These are phyloP conservation scores for Erythrobasidium yunnanense DNA, from an alignment of 768 basidiomycete species.

Conservation along the genomic window DNA sequence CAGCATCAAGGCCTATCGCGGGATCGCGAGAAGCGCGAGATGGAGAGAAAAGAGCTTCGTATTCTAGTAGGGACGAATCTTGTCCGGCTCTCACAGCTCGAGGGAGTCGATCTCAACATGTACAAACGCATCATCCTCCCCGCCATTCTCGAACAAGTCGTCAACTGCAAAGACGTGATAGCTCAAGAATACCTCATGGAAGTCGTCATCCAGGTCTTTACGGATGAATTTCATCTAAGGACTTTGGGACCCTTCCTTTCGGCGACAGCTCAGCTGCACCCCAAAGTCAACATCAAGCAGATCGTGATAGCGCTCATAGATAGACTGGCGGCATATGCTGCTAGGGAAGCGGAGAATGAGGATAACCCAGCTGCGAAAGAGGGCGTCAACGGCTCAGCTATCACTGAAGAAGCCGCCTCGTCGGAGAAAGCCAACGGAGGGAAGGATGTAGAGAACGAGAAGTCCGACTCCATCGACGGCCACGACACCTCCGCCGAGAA, in stretches of 20 bases:
- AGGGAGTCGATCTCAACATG: constrained; percentile 89
- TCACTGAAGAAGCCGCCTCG: not conserved
- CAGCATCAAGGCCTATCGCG: constrained; percentile 96
- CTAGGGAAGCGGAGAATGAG: constrained; percentile 91
- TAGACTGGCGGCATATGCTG: constrained; percentile 86
- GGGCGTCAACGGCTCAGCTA: not conserved
- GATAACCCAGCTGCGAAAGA: constrained; percentile 81
- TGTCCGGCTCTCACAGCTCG: constrained; percentile 84
- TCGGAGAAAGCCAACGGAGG: not conserved
- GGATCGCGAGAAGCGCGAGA: constrained; percentile 91
- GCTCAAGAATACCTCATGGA: constrained; percentile 99
- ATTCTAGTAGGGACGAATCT: constrained; percentile 97
- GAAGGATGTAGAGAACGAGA: constrained; percentile 1
- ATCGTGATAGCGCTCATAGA: constrained; percentile 98
- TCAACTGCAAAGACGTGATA: constrained; percentile 95
- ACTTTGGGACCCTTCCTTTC: constrained; percentile 91
- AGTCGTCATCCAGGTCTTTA: constrained; percentile 96
- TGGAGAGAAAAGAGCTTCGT: constrained; percentile 86
- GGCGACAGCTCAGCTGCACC: constrained; percentile 89
- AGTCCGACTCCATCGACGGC: no score
- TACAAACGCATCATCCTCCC: constrained; percentile 79
- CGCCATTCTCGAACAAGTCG: constrained; percentile 88
- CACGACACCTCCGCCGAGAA: not conserved
- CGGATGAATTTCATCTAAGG: constrained; percentile 95
- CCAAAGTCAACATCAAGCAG: constrained; percentile 95